Evolutionary conservation across 441 rosid genomes (phyloP).

Genomic region (Erodium chrysanthum): DNA sequence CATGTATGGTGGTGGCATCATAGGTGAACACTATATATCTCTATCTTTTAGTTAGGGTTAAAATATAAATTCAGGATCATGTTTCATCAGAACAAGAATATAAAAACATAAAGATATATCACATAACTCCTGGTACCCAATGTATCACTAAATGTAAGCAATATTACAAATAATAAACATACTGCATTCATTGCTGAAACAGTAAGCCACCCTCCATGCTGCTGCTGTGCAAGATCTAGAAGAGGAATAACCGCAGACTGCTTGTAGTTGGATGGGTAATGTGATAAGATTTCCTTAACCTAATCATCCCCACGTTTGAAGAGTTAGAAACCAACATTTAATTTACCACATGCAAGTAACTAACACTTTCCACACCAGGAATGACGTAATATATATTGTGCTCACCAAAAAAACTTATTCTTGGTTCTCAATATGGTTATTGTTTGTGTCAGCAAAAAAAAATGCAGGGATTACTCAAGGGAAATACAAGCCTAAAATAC

Average conservation of each 20-base stretch:
- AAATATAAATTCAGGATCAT: neutral
- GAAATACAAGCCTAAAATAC: neutral
- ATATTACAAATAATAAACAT: slow-evolving; percentile 16
- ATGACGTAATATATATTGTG: neutral
- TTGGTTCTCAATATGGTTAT: neutral
- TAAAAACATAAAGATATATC: neutral
- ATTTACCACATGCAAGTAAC: neutral
- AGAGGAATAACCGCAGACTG: slow-evolving; percentile 96
- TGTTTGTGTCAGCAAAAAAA: neutral
- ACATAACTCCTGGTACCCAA: neutral
- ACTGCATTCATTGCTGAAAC: slow-evolving; percentile 98
- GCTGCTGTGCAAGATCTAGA: slow-evolving; percentile 98
- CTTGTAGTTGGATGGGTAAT: slow-evolving; percentile 95
- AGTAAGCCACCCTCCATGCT: slow-evolving; percentile 99
- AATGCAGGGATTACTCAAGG: neutral
- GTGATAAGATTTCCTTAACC: slow-evolving; percentile 89
- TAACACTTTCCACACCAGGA: neutral
- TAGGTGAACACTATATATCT: neutral
- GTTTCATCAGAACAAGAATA: neutral
- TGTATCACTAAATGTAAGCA: neutral
- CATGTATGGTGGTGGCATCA: neutral
- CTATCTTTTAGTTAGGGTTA: neutral
- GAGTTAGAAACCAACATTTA: slow-evolving; percentile 1
- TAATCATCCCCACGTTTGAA: slow-evolving; percentile 21
- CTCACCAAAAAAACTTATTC: neutral